Evolutionary conservation across 164 flowering plant genomes (phyloP), one percentile per base, ranked within the genome.

Genomic region (Berberis vulgaris): DNA sequence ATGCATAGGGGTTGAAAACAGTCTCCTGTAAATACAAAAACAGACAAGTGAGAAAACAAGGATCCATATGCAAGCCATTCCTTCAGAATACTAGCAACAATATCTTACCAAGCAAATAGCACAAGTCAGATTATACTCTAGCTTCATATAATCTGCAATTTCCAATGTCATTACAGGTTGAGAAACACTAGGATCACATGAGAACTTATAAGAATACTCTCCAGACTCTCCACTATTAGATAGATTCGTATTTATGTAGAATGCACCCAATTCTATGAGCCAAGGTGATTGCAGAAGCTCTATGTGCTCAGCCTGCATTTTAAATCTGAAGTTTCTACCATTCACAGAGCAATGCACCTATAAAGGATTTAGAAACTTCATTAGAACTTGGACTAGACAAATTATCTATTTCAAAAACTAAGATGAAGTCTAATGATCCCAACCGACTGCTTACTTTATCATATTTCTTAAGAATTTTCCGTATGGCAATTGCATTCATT

Each of bases 221-320:
- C 63, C 64, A 38, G 73, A 74, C 5, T 66, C 71, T 61, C 69
- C 83, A 41, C 62, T 73, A 67, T 75, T 73, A 8, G 66, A 61
- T 41, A 76, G 78, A 52, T 66, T 72, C 56, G 69, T 75, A 70
- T 92, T 92, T 58, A 89, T 67, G 68, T 72, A 83, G 61, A 89
- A 86, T 61, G 96, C 93, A 57, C 92, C 93, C 59, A 92, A 69
- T 72, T 92, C 98, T 54, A 87, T 83, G 0, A 92, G 79, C 98
- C 98, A 92, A 43, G 98, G 96, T 54, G 91, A 88, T 59, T 89
- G 95, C 72, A 92, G 76, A 65, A 85, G 85, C 73, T 92, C 96
- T 41, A 86, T 77, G 67, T 77, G 96, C 66, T 85, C 80, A n/a
- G 88, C 78, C 54, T 68, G 77, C 83, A 88, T 60, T 71, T 74